These are phyloP conservation scores for Populus hybrid DNA, from an alignment of 441 rosid species.

Conservation along the genomic window DNA sequence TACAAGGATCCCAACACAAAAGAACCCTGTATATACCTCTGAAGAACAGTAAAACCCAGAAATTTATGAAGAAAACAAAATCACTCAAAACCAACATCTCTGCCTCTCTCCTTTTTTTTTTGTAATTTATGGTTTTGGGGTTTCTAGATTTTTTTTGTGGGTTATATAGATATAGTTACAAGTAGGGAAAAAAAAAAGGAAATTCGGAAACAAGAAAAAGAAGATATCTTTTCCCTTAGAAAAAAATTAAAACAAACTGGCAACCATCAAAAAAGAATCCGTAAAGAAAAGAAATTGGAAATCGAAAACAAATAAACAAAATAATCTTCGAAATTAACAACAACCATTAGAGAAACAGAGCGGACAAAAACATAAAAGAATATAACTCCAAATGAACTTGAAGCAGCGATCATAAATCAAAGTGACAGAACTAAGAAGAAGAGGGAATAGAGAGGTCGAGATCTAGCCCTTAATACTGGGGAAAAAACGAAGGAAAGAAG, in stretches of 20 bases:
- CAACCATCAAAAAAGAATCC: not conserved
- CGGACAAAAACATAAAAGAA: not conserved
- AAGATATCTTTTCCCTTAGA: not conserved
- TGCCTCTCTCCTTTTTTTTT: not conserved
- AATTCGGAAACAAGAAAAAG: not conserved
- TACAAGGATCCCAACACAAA: not conserved
- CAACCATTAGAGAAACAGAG: not conserved
- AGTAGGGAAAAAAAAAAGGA: not conserved
- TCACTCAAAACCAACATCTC: constrained; percentile 2
- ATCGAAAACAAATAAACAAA: not conserved
- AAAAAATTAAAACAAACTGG: not conserved
- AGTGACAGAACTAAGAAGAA: not conserved
- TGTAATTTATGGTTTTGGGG: constrained; percentile 19
- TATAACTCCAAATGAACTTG: not conserved
- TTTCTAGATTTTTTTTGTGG: not conserved
- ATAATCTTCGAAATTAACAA: not conserved
- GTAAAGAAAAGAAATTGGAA: not conserved
- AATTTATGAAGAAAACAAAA: not conserved
- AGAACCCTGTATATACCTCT: not conserved
- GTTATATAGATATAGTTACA: not conserved
- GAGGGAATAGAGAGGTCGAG: constrained; percentile 15
- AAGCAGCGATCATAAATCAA: not conserved
- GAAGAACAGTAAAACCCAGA: constrained; percentile 5
- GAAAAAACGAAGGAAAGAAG: not conserved
- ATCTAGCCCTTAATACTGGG: constrained; percentile 7